A percentile compares a stretch with the other conserved stretches of the same genome.
Evolutionary conservation across 2,329 filamentous ascomycete genomes (phyloP).

Genomic region (Gaeumannomyces tritici): DNA sequence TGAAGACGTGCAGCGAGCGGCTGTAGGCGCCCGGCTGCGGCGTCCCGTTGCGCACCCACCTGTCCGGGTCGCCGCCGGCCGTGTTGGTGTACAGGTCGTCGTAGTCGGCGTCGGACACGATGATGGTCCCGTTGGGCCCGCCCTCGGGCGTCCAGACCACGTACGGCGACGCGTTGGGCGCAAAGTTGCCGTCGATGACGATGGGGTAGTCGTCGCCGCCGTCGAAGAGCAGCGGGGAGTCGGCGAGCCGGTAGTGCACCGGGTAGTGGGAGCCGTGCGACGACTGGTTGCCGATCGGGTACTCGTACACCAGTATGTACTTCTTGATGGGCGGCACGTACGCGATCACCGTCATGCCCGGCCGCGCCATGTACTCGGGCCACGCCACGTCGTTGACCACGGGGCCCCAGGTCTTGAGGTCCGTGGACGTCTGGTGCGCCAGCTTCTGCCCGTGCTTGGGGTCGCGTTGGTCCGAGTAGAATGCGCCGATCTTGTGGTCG

Average conservation of each 20-base stretch:
- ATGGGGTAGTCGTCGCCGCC: slow-evolving; percentile 21
- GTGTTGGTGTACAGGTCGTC: slow-evolving; percentile 33
- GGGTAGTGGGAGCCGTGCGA: slow-evolving; percentile 22
- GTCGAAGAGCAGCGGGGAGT: slow-evolving; percentile 28
- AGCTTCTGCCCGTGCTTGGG: slow-evolving; percentile 59
- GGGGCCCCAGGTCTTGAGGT: slow-evolving; percentile 51
- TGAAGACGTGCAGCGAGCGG: slow-evolving; percentile 24
- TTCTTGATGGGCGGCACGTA: slow-evolving; percentile 43
- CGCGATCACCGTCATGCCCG: slow-evolving; percentile 58
- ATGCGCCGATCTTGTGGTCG: slow-evolving; percentile 50
- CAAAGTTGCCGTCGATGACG: slow-evolving; percentile 17
- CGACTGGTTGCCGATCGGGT: slow-evolving; percentile 32
- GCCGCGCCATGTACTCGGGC: slow-evolving; percentile 50
- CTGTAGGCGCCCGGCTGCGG: slow-evolving; percentile 27
- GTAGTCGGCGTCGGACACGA: slow-evolving; percentile 27
- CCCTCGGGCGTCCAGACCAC: slow-evolving; percentile 33
- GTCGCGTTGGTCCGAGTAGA: slow-evolving; percentile 65
- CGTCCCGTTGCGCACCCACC: slow-evolving; percentile 25
- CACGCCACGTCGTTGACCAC: slow-evolving; percentile 56
- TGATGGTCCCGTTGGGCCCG: slow-evolving; percentile 33
- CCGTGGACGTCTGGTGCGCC: slow-evolving; percentile 49
- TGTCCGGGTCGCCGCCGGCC: slow-evolving; percentile 23
- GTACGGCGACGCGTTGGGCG: slow-evolving; percentile 29
- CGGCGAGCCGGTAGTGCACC: slow-evolving; percentile 33
- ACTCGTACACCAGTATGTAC: slow-evolving; percentile 58